Percentiles rank a stretch among this genome's conserved stretches.
phyloP scores from a whole-genome alignment of 2,329 filamentous ascomycete species.

The Aspergillus calidoustus region DNA sequence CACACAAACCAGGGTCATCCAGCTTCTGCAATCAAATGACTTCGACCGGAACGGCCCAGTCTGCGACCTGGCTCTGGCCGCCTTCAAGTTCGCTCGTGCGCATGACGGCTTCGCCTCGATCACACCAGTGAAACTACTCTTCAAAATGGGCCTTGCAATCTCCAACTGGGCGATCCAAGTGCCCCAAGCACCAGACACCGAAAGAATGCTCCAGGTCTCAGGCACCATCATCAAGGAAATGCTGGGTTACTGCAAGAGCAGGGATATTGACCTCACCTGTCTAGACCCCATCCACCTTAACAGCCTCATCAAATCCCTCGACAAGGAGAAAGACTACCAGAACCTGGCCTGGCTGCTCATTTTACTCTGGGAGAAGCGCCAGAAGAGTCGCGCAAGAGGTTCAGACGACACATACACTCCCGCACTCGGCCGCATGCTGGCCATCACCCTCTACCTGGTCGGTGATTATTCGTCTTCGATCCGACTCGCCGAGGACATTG shows the following conservation, averaged over 20 bases:
- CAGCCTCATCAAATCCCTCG: slow-evolving; percentile 48
- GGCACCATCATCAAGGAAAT: slow-evolving; percentile 48
- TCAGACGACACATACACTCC: slow-evolving; percentile 47
- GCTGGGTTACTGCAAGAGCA: slow-evolving; percentile 43
- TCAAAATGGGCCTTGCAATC: slow-evolving; percentile 39
- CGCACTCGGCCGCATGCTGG: slow-evolving; percentile 48
- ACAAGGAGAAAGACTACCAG: slow-evolving; percentile 52
- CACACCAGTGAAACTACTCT: slow-evolving; percentile 40
- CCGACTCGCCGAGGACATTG: slow-evolving; percentile 57
- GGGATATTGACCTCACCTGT: slow-evolving; percentile 51
- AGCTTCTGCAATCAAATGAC: slow-evolving; percentile 34
- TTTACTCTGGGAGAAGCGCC: slow-evolving; percentile 51
- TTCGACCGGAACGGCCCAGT: slow-evolving; percentile 32
- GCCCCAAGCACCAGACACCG: slow-evolving; percentile 34
- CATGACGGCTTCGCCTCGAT: slow-evolving; percentile 36
- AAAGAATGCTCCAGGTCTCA: slow-evolving; percentile 47
- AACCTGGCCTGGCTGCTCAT: slow-evolving; percentile 49
- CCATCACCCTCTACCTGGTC: slow-evolving; percentile 55
- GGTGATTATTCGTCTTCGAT: slow-evolving; percentile 51
- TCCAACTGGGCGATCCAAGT: slow-evolving; percentile 41
- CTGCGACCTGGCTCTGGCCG: slow-evolving; percentile 37
- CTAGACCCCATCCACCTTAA: slow-evolving; percentile 48
- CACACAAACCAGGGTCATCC: slow-evolving; percentile 32
- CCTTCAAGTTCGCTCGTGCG: slow-evolving; percentile 40
- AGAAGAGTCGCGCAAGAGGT: slow-evolving; percentile 45